Percentiles rank a stretch among this genome's conserved stretches.
Conservation (phyloP, 345 rosid species). For the Triadica sebifera region DNA sequence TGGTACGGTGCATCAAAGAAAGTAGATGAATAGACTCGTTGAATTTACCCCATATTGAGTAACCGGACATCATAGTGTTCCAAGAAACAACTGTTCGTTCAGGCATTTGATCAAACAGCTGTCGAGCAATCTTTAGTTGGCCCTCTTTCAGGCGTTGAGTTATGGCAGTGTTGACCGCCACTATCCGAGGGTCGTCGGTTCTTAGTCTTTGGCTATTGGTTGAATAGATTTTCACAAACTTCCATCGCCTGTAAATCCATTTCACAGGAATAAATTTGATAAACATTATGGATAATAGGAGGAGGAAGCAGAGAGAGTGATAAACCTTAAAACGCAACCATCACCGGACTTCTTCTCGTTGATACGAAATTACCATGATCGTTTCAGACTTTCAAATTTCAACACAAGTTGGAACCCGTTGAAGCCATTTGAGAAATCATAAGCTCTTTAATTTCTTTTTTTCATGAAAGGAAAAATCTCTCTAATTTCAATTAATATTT, state of each 20-base stretch:
- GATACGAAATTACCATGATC: too few relatives aligned
- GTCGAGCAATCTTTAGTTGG: slow-evolving; percentile 35
- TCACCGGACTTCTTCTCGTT: too few relatives aligned
- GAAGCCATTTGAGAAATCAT: too few relatives aligned
- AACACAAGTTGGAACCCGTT: too few relatives aligned
- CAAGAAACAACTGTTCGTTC: slow-evolving; percentile 42
- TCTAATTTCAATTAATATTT: too few relatives aligned
- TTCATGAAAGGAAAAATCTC: too few relatives aligned
- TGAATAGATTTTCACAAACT: slow-evolving; percentile 11
- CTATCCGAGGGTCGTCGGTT: neutral
- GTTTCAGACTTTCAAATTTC: too few relatives aligned
- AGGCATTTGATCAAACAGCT: slow-evolving; percentile 54
- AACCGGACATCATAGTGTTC: slow-evolving; percentile 49
- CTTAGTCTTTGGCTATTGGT: neutral
- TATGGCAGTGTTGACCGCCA: slow-evolving; percentile 37
- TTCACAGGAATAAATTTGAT: slow-evolving; percentile 16
- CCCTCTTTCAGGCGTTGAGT: slow-evolving; percentile 17
- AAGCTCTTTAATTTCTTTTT: too few relatives aligned
- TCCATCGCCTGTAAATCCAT: too few relatives aligned
- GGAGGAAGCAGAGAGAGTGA: too few relatives aligned
- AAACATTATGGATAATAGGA: neutral
- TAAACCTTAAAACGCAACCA: too few relatives aligned
- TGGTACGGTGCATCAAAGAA: slow-evolving; percentile 33
- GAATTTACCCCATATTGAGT: slow-evolving; percentile 37
- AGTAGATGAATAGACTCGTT: slow-evolving; percentile 33